Base-by-base conservation (phyloP, 345 rosid species). In the Psidium friedrichsthalianum region DNA sequence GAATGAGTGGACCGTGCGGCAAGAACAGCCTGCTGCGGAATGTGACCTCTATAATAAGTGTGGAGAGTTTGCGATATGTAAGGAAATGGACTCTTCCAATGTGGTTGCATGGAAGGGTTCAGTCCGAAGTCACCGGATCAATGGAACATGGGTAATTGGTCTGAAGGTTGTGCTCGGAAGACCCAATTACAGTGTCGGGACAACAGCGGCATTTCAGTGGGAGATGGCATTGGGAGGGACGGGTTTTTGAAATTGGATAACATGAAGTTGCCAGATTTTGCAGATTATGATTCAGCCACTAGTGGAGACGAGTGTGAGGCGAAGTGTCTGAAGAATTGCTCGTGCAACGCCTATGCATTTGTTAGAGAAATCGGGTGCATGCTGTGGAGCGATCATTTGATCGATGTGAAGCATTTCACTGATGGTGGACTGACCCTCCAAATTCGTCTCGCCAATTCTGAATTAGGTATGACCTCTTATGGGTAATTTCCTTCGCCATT, bases 21-120 rank as follows among this genome's bases (percentile, higher is more conserved):
- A 92, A 53, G 0, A 51, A 8, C 91, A 92, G 87, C 99, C 95
- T 36, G 87, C 32, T 69, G 87, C 86, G 59, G 92, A 91, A 11
- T 96, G 99, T 83, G 99, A 94, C 55, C 14, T 82, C 53, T 96
- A 95, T 85, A 95, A 96, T 56, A 89, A 88, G 40, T 96, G 99
- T 84, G 99, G 99, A 32, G 85, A 89, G 80, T 93, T 93, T 81
- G 96, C 94, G 14, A 85, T 92, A 5, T 96, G 99, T 83, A 86
- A 89, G 58, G 55, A 40, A 11, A 82, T 80, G 1, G 78, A 84
- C 1, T 42, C 89, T 74, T 82, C 86, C 1, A 92, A 54, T 95
- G 99, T 84, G 86, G 86, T 14, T 94, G 98, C 89, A 82, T 93
- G 88, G 51, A 89, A 15, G 98, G 98, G 3, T 96, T 91, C 86